Base-by-base conservation (phyloP, 306 rosid genomes). In the Cucurbita pepo region DNA sequence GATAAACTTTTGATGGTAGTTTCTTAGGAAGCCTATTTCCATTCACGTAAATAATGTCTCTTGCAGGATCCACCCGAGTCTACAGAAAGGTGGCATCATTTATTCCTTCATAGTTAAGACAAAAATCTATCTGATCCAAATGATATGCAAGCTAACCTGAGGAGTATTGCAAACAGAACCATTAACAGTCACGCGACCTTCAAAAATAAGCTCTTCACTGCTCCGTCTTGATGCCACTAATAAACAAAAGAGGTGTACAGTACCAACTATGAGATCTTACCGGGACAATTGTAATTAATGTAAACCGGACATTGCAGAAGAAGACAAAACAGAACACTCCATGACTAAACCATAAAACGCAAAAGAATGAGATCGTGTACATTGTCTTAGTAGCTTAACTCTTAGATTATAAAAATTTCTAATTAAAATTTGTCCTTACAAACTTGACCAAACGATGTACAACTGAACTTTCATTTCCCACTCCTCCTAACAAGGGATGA, bases 1-100 rank as follows among this genome's bases (percentile, higher is more conserved):
- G 81, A 83, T 93, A 93, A 76, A 93, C 85, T 84, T 93, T 93
- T 16, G 83, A 81, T 73, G 98, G 90, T 85, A 88, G 90, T 80
- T 78, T 93, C 91, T 86, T 93, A 2, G 98, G 97, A 75, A 93
- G 97, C 18, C 98, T 91, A 77, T 77, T 93, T 44, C 98, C 98
- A 38, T 88, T 88, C 45, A 93, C 98, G 78, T 93, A 90, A 66
- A 93, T 90, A 71, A 81, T 65, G 80, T 93, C 98, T 86, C 82
- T 90, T 70, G 82, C 82, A 65, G 98, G 97, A 80, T 93, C 96
- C 75, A 90, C 98, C 60, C 75, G 84, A 69, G 96, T 87, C 98
- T 93, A 77, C 83, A 84, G 36, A 76, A 30, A 75, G 65, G 51
- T 48, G 22, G 75, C 56, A 3, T 69, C 5, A 50, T 41, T 65